Conservation (phyloP, 129 eudicot species). For the Flaveria sonorensis region DNA sequence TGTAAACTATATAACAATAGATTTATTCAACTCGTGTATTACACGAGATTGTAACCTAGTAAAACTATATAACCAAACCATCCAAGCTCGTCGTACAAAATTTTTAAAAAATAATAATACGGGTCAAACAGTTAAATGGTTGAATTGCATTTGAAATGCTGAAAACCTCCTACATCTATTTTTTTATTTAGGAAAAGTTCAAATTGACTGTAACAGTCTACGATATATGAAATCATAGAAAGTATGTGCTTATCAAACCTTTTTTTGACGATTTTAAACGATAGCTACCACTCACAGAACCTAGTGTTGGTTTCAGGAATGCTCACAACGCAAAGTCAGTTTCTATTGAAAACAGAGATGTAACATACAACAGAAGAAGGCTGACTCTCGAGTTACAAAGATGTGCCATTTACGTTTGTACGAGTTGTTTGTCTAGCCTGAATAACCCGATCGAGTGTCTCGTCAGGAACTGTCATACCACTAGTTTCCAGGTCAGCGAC, state of each 20-base stretch:
- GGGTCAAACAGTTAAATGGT: too few relatives aligned
- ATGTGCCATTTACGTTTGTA: constrained; percentile 51
- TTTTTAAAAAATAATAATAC: too few relatives aligned
- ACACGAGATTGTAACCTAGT: too few relatives aligned
- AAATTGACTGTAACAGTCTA: not conserved
- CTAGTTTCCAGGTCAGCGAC: constrained; percentile 89
- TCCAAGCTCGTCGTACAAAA: too few relatives aligned
- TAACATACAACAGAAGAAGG: constrained; percentile 30
- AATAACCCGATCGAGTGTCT: constrained; percentile 81
- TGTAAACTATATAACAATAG: too few relatives aligned
- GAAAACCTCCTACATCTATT: not conserved
- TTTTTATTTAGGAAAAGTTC: not conserved
- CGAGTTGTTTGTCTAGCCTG: constrained; percentile 69
- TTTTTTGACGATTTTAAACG: not conserved
- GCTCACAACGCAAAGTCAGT: constrained; percentile 19
- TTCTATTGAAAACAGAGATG: constrained; percentile 23
- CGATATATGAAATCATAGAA: not conserved
- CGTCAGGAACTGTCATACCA: constrained; percentile 85
- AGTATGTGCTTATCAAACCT: not conserved
- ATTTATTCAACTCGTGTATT: too few relatives aligned
- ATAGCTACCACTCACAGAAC: constrained; percentile 5
- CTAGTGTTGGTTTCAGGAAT: constrained; percentile 17
- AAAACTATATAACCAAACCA: too few relatives aligned
- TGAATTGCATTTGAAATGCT: not conserved
- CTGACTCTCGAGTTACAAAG: constrained; percentile 29